These are phyloP conservation scores for Platanus orientalis DNA, from an alignment of 164 flowering plant species.

Conservation along the genomic window DNA sequence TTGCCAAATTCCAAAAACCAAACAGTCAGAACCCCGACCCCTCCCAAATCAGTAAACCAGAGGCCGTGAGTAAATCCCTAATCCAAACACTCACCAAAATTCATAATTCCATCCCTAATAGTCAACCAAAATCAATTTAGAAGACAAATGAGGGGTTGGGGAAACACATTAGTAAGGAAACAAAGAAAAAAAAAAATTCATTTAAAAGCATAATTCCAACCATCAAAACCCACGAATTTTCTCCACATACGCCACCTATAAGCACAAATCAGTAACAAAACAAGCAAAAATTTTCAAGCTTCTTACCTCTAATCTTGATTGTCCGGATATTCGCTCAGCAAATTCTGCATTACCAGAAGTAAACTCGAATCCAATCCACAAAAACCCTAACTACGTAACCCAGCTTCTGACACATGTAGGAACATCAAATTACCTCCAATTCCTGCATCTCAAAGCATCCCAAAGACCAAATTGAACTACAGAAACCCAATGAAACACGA, in stretches of 20 bases:
- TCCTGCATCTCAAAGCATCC: not conserved
- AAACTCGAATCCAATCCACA: not conserved
- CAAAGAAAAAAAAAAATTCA: not conserved
- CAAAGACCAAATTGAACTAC: not conserved
- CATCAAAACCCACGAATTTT: not conserved
- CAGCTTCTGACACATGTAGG: not conserved
- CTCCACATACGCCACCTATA: not conserved
- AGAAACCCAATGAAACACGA: not conserved
- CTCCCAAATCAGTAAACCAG: not conserved
- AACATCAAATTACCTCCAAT: not conserved
- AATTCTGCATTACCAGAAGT: constrained; percentile 5
- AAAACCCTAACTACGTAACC: not conserved
- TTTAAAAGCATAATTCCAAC: not conserved
- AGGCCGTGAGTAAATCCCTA: not conserved
- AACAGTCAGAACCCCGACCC: not conserved
- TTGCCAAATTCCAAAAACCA: not conserved
- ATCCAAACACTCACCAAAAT: not conserved
- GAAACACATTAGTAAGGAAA: too few species aligned
- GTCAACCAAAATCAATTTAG: not conserved
- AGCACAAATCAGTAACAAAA: not conserved
- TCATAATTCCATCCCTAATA: not conserved
- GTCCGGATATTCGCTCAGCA: constrained; percentile 5
- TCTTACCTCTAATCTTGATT: constrained; percentile 15
- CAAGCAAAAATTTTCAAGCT: not conserved
- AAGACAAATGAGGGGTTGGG: too few species aligned